phyloP scores from a whole-genome alignment of 78 protist genomes.

The Dictyostelium intermedium region DNA sequence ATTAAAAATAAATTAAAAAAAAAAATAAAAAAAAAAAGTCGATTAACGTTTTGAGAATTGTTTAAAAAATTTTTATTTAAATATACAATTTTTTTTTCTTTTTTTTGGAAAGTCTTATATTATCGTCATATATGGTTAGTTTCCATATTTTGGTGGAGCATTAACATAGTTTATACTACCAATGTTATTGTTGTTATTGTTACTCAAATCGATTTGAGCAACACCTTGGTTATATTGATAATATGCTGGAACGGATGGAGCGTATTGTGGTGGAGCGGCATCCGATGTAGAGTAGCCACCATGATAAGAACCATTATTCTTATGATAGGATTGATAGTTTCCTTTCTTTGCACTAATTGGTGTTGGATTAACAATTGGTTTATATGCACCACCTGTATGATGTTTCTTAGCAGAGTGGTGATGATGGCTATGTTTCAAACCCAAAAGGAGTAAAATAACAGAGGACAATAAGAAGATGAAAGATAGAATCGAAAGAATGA shows the following conservation, averaged over 20 bases:
- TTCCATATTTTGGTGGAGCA: not conserved
- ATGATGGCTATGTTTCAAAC: not conserved
- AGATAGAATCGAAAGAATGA: not conserved
- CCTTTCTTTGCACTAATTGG: not conserved
- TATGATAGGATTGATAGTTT: not conserved
- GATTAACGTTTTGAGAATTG: too few relatives aligned
- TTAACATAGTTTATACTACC: not conserved
- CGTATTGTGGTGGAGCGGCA: not conserved
- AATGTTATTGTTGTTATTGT: not conserved
- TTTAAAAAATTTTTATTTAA: not conserved
- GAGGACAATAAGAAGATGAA: not conserved
- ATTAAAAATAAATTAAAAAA: too few relatives aligned
- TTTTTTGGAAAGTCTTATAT: too few relatives aligned
- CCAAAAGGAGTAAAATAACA: not conserved
- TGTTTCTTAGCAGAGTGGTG: not conserved
- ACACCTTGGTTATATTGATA: slow-evolving; percentile 58
- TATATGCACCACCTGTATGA: not conserved
- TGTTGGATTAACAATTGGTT: not conserved
- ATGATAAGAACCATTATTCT: not conserved
- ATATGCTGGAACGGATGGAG: not conserved
- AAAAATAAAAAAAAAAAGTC: too few relatives aligned
- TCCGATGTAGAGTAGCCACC: not conserved
- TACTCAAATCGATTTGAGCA: not conserved
- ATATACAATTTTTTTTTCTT: not conserved
- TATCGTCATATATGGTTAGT: not conserved